Percentiles rank a stretch among this genome's conserved stretches.
These are phyloP conservation scores for Penicillium pancosmium DNA, from an alignment of 495 filamentous ascomycete genomes.

Conservation along the genomic window DNA sequence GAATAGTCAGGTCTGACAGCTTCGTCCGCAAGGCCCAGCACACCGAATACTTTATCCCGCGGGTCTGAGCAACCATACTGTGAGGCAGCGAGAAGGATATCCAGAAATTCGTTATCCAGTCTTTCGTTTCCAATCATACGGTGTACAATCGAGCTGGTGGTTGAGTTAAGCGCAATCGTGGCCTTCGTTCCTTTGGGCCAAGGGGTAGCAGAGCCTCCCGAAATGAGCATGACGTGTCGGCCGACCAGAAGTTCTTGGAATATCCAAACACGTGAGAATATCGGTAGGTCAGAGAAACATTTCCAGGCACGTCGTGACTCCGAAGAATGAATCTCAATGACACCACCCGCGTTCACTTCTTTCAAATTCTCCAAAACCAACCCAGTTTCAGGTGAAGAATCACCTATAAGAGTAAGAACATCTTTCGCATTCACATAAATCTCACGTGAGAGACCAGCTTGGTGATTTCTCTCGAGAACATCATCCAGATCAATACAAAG, in stretches of 20 bases:
- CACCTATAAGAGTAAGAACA: not conserved
- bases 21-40: not conserved
- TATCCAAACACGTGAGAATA: conserved; percentile 2
- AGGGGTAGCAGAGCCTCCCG: not conserved
- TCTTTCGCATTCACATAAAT: not conserved
- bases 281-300: not conserved
- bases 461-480: not conserved
- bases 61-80: not conserved
- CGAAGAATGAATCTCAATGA: not conserved
- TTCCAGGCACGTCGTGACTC: not conserved
- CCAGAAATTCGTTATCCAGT: not conserved
- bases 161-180: not conserved
- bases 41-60: conserved; percentile 1
- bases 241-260: not conserved
- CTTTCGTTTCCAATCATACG: not conserved
- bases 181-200: not conserved
- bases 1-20: not conserved
- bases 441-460: not conserved
- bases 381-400: not conserved
- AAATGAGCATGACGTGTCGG: not conserved
- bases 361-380: not conserved
- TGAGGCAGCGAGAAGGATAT: not conserved
- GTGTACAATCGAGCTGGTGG: not conserved
- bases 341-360: not conserved
- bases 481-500: conserved; percentile 1